Percentiles rank a stretch among this genome's conserved stretches.
Conservation (phyloP, 2,329 filamentous ascomycete species). For the Fusarium sp. region DNA sequence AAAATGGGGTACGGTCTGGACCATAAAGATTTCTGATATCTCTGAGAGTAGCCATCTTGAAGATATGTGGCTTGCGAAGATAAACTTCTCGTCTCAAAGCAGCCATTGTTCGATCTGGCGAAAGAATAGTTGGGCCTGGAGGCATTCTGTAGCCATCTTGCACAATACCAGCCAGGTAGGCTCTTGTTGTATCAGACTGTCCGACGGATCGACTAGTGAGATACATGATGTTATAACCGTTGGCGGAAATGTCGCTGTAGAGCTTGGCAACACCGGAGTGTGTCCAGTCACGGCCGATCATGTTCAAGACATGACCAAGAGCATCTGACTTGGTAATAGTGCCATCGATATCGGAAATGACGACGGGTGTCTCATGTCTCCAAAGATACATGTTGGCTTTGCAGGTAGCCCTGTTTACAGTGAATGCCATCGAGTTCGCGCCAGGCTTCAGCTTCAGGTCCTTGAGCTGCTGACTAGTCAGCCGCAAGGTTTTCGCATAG, state of each 20-base stretch:
- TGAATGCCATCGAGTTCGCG: conserved; percentile 95
- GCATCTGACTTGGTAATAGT: conserved; percentile 99
- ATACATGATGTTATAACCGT: conserved; percentile 99
- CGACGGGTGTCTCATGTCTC: conserved; percentile 90
- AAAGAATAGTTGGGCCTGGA: conserved; percentile 92
- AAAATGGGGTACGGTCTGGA: conserved; percentile 83
- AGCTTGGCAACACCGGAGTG: conserved; percentile 96
- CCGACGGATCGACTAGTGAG: conserved; percentile 94
- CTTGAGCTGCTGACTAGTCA: conserved; percentile 96
- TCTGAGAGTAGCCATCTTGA: conserved; percentile 98
- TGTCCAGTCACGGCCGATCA: conserved; percentile 98
- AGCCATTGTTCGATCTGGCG: conserved; percentile 93
- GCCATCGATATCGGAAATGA: conserved; percentile 98
- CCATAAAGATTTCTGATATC: conserved; percentile 93
- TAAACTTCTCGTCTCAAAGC: conserved; percentile 93
- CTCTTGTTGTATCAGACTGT: conserved; percentile 88
- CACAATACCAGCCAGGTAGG: conserved; percentile 88
- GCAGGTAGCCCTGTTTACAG: conserved; percentile 93
- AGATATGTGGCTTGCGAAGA: conserved; percentile 94
- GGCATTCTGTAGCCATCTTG: conserved; percentile 90
- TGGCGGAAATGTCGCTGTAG: conserved; percentile 93
- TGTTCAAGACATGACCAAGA: conserved; percentile 91
- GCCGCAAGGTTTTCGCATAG: conserved; percentile 93
- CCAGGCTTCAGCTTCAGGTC: conserved; percentile 82
- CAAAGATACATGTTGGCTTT: conserved; percentile 93